phyloP scores from a whole-genome alignment of 2,329 filamentous ascomycete genomes.

The Furcasterigmium furcatum region DNA sequence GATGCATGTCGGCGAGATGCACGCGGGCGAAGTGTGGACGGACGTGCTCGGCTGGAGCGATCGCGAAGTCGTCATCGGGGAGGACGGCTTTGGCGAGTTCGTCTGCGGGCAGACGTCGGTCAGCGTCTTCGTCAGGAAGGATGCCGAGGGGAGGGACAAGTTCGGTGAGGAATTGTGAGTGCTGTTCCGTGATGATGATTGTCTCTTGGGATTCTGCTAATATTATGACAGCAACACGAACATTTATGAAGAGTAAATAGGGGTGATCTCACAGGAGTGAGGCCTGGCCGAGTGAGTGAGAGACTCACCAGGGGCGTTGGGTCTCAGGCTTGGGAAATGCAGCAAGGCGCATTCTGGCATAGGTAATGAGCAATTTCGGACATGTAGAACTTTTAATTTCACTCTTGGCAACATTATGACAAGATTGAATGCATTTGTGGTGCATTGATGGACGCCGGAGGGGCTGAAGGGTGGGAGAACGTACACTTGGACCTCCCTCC shows the following conservation, averaged over 20 bases:
- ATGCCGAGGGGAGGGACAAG: conserved; percentile 44
- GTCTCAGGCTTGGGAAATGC: too few relatives aligned
- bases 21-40: conserved; percentile 60
- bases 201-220: neutral
- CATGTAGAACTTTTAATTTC: too few relatives aligned
- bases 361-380: too few relatives aligned
- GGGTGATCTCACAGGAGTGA: neutral
- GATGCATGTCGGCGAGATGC: conserved; percentile 61
- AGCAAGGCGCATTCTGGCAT: too few relatives aligned
- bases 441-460: too few relatives aligned
- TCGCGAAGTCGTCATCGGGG: conserved; percentile 55
- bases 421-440: too few relatives aligned
- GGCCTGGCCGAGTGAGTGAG: too few relatives aligned
- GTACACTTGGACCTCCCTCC: too few relatives aligned
- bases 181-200: neutral
- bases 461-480: too few relatives aligned
- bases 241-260: conserved; percentile 20
- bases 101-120: conserved; percentile 50
- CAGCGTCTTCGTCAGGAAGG: conserved; percentile 56
- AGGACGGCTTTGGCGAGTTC: conserved; percentile 59
- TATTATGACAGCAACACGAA: conserved; percentile 17
- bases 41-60: conserved; percentile 57
- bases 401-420: too few relatives aligned
- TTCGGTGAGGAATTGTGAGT: conserved; percentile 39
- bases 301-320: too few relatives aligned